Evolutionary conservation across 805 yeast genomes (phyloP).

Genomic region (Candida verbasci): DNA sequence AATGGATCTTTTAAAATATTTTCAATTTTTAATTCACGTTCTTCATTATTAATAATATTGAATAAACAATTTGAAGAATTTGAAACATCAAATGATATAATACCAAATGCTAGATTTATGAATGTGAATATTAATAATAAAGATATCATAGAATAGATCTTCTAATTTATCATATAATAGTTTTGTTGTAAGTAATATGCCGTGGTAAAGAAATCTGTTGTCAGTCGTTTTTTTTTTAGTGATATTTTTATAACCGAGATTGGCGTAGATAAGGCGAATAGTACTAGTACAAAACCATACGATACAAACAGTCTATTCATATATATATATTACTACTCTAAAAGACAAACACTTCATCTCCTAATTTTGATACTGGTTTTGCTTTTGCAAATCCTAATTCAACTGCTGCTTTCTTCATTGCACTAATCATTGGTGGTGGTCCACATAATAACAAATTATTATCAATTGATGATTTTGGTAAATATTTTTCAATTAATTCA

Average conservation of each 20-base stretch:
- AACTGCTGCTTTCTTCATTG: constrained; percentile 73
- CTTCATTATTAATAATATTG: constrained; percentile 7
- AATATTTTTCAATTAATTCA: constrained; percentile 59
- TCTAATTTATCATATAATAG: no score
- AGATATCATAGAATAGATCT: no score
- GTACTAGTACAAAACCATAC: no score
- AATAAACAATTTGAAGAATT: constrained; percentile 5
- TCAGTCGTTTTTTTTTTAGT: no score
- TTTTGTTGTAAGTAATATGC: no score
- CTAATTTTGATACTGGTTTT: constrained; percentile 82
- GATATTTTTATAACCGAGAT: no score
- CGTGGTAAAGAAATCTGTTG: no score
- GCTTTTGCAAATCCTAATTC: constrained; percentile 79
- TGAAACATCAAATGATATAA: constrained; percentile 1
- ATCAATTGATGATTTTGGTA: constrained; percentile 59
- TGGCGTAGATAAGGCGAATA: no score
- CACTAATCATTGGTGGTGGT: constrained; percentile 88
- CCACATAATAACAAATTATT: constrained; percentile 83
- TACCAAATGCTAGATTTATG: not conserved
- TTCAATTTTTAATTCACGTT: constrained; percentile 7
- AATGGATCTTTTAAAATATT: constrained; percentile 8
- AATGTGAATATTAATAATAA: not conserved
- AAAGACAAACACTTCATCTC: constrained; percentile 86
- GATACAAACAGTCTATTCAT: no score
- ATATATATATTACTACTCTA: no score